Conservation (phyloP, 2,329 filamentous ascomycete species). For the Aspergillus sp. region DNA sequence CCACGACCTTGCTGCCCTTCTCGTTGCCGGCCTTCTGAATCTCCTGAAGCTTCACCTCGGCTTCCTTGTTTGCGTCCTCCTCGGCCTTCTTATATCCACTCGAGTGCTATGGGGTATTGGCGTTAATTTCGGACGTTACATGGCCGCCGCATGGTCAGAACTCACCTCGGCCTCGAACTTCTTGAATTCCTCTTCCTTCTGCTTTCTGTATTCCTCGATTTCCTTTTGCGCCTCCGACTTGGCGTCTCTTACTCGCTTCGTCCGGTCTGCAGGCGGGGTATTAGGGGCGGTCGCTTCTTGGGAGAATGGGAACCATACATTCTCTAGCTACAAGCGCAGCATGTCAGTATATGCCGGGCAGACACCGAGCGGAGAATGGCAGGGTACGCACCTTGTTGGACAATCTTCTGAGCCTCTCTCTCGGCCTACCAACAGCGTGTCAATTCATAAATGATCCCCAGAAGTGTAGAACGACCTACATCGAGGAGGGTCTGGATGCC, state of each 20-base stretch:
- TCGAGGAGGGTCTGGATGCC: constrained; percentile 99
- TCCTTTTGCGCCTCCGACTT: constrained; percentile 96
- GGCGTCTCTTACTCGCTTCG: constrained; percentile 95
- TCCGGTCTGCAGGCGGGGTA: constrained; percentile 64
- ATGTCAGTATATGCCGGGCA: constrained; percentile 8
- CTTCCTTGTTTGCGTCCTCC: constrained; percentile 75
- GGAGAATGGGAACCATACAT: constrained; percentile 57
- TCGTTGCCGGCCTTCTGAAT: constrained; percentile 80
- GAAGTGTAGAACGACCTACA: constrained; percentile 57
- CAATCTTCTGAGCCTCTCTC: constrained; percentile 97
- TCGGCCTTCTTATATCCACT: constrained; percentile 85
- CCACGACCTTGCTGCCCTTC: constrained; percentile 74
- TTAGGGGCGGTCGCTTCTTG: constrained; percentile 13
- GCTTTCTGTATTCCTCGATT: constrained; percentile 84
- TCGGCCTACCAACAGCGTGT: constrained; percentile 65
- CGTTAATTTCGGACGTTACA: background rate
- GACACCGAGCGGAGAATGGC: background rate
- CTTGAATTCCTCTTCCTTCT: constrained; percentile 94
- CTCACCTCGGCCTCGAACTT: constrained; percentile 79
- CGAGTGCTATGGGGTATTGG: constrained; percentile 65
- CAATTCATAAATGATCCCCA: constrained; percentile 5
- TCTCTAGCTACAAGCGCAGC: constrained; percentile 66
- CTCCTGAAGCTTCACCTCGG: constrained; percentile 75
- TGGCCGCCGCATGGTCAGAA: background rate
- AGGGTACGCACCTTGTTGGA: constrained; percentile 75